A percentile compares a stretch with the other conserved stretches of the same genome.
Conservation (phyloP, 2,329 filamentous ascomycete genomes). For the Cladophialophora psammophila region DNA sequence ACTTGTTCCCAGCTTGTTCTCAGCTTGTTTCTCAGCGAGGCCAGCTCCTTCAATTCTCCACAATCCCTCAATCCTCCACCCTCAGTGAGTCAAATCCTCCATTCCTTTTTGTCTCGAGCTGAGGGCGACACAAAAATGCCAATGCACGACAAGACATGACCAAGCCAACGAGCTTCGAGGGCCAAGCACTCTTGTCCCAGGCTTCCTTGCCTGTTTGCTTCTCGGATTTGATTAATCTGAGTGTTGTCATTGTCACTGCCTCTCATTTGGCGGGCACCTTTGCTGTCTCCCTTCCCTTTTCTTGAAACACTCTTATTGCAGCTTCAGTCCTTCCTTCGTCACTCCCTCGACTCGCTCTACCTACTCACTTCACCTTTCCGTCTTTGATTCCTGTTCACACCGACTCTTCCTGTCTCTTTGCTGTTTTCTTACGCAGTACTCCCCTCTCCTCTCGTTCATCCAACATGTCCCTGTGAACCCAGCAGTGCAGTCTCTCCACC, state of each 20-base stretch:
- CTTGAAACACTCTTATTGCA: background rate
- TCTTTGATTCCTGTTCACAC: background rate
- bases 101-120: constrained; percentile 1
- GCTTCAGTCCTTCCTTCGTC: background rate
- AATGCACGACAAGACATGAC: constrained; percentile 10
- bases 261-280: background rate
- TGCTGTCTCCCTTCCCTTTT: background rate
- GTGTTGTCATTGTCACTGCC: constrained; percentile 3
- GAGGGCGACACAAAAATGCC: constrained; percentile 8
- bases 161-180: constrained; percentile 2
- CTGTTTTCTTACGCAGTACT: background rate
- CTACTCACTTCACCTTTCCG: background rate
- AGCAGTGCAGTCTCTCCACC: background rate
- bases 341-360: background rate
- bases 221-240: constrained; percentile 5
- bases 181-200: constrained; percentile 22
- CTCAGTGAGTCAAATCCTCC: background rate
- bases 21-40: background rate
- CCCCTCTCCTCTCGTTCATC: background rate
- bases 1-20: background rate
- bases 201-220: constrained; percentile 3
- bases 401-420: background rate
- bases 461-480: background rate
- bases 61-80: constrained; percentile 3
- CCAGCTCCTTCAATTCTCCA: constrained; percentile 14